Evolutionary conservation across 2,329 filamentous ascomycete species (phyloP), one percentile per base, ranked within the genome.

Genomic region (Fusarium sp.): DNA sequence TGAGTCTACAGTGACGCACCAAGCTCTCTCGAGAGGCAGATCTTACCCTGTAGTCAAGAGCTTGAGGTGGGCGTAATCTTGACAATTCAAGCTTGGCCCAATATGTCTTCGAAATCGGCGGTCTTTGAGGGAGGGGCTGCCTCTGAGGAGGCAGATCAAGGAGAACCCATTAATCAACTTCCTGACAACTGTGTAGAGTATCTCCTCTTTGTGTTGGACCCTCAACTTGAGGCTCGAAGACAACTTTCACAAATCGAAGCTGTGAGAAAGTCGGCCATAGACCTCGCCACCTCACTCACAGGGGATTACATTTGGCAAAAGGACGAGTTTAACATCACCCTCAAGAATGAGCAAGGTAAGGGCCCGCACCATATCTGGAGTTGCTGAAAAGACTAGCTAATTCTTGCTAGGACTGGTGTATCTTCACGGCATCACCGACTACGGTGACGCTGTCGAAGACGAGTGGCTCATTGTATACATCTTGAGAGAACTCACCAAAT

Each of bases 401-500:
- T 29, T 7, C 29, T 8, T 54, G 45, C 20, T 18, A 88, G 88
- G 87, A 1, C 80, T 90, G 10, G 80, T 86, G n/a, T 91, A 92
- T 73, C 88, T 99, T 7, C 89, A 91, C 72, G 96, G 96, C 22
- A 86, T 88, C 61, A 97, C 95, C 1, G 94, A 96, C 81, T 98
- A 95, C 79, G 95, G 96, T 10, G 97, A 99, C 83, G 97, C 95
- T 0, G 92, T 98, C 5, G 96, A 98, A 79, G 97, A 99, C 78
- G 97, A 99, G 85, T 99, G 97, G 97, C 89, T 98, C 7, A 92
- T 98, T 69, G 95, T 98, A 22, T 98, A 95, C 83, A 85, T 98
- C 6, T 86, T 99, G 33, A 91, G 94, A 52, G 93, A 97, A 83
- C 85, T 98, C 76, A 95, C 92, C 76, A 93, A 88, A 76, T 87